Evolutionary conservation across 257 asterid species (phyloP).

Genomic region (Primulina huaijiensis): DNA sequence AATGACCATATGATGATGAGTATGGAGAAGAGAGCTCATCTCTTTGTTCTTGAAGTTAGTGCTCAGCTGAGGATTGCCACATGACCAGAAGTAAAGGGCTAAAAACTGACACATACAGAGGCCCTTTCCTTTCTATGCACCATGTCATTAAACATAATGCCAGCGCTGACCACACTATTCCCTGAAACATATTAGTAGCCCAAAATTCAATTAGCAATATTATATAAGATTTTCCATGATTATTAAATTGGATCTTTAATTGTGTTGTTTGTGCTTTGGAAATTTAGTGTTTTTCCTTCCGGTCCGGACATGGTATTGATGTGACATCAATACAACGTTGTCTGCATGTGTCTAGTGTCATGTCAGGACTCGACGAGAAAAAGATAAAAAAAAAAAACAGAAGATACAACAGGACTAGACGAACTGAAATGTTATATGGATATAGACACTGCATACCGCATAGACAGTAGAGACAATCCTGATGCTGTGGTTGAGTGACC

Average conservation of each 20-base stretch:
- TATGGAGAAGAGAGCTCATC: slow-evolving; percentile 9
- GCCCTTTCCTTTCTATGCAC: slow-evolving; percentile 80
- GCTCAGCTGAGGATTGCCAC: slow-evolving; percentile 90
- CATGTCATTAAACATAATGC: slow-evolving; percentile 69
- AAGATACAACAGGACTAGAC: too few relatives aligned
- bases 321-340: too few relatives aligned
- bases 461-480: slow-evolving; percentile 64
- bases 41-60: slow-evolving; percentile 61
- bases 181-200: slow-evolving; percentile 24
- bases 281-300: too few relatives aligned
- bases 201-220: too few relatives aligned
- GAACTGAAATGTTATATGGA: too few relatives aligned
- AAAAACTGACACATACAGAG: slow-evolving; percentile 77
- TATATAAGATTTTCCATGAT: too few relatives aligned
- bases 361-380: too few relatives aligned
- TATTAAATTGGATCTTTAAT: too few relatives aligned
- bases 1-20: background rate
- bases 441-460: slow-evolving; percentile 14
- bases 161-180: slow-evolving; percentile 72
- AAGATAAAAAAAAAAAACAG: too few relatives aligned
- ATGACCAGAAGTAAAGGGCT: slow-evolving; percentile 79
- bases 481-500: slow-evolving; percentile 66
- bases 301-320: too few relatives aligned
- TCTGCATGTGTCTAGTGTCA: too few relatives aligned
- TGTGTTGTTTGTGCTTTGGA: too few relatives aligned